phyloP scores from a whole-genome alignment of 2,329 filamentous ascomycete genomes.

The Diaporthe citri region DNA sequence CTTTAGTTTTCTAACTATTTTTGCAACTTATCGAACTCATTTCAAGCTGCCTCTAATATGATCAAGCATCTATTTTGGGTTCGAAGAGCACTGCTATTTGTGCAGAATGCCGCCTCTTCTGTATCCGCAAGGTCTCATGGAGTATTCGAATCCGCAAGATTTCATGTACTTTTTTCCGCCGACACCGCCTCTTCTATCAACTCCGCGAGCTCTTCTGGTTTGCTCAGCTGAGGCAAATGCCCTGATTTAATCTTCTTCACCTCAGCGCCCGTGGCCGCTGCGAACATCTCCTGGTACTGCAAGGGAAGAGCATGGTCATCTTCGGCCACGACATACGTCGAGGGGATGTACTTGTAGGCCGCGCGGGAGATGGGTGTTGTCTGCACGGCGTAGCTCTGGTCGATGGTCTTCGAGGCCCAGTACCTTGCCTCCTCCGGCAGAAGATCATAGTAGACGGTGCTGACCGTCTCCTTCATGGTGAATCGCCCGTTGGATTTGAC shows the following conservation, averaged over 20 bases:
- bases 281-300: slow-evolving; percentile 26
- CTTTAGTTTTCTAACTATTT: too few relatives aligned
- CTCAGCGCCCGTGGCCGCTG: not conserved
- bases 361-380: slow-evolving; percentile 38
- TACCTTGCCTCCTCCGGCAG: slow-evolving; percentile 39
- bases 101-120: too few relatives aligned
- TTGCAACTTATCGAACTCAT: too few relatives aligned
- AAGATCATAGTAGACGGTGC: slow-evolving; percentile 42
- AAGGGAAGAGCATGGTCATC: slow-evolving; percentile 40
- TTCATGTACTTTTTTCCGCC: too few relatives aligned
- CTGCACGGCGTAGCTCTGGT: slow-evolving; percentile 38
- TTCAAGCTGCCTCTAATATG: too few relatives aligned
- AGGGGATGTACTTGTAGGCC: slow-evolving; percentile 42
- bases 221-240: slow-evolving; percentile 11
- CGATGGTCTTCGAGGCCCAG: slow-evolving; percentile 39
- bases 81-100: too few relatives aligned
- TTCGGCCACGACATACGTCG: slow-evolving; percentile 42
- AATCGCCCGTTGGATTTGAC: slow-evolving; percentile 38
- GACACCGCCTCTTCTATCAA: not conserved
- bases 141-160: too few relatives aligned
- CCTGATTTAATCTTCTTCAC: slow-evolving; percentile 1
- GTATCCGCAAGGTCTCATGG: too few relatives aligned
- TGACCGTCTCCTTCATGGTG: slow-evolving; percentile 31
- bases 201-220: not conserved
- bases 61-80: too few relatives aligned